Base-by-base conservation (phyloP, 345 rosid species). In the Melastoma malabathricum region DNA sequence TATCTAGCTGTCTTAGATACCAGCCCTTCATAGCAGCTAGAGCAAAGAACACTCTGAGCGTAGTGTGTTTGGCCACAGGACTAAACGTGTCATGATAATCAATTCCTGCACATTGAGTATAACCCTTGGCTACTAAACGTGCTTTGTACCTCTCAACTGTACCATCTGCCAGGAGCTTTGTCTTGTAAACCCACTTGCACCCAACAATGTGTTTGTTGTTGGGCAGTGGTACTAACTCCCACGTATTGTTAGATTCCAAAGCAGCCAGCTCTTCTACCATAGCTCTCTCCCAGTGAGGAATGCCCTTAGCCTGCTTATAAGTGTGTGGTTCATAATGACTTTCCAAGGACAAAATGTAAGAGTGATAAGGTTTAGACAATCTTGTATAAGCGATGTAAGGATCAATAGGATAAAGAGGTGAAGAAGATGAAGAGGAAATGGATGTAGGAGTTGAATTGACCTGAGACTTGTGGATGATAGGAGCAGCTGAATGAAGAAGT, bases 111-210 rank as follows among this genome's bases (percentile, higher is more conserved):
- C 46, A 3, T 43, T 43, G 46, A 6, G 46, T 43, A 43, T 12
- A 43, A 2, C 46, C 46, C 4, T 43, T 43, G 12, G 12, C 46
- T n/a, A 43, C 12, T 2, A 43, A n/a, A 12, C 46, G 4, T 2
- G 46, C 46, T 6, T 43, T 43, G 12, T 12, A 43, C 3, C 46
- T 2, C 10, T 43, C 46, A 6, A 43, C 10, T 13, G 46, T 12
- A 3, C 46, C 46, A 43, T 43, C 46, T 6, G 46, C 46, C 46
- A 2, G 13, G 46, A 12, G 46, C 12, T 15, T 13, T 15, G 27
- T 6, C 13, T 51, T 51, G 54, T 51, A 51, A 3, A 51, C 54
- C 54, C 54, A 51, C 10, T 51, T 51, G 7, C 31, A 51, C 5
- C 34, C 54, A 3, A 51, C 23, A 9, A 38, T 15, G 5, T 16